Base-by-base conservation (phyloP, 169 alveolate species). In the Cryptosporidium parvum region DNA sequence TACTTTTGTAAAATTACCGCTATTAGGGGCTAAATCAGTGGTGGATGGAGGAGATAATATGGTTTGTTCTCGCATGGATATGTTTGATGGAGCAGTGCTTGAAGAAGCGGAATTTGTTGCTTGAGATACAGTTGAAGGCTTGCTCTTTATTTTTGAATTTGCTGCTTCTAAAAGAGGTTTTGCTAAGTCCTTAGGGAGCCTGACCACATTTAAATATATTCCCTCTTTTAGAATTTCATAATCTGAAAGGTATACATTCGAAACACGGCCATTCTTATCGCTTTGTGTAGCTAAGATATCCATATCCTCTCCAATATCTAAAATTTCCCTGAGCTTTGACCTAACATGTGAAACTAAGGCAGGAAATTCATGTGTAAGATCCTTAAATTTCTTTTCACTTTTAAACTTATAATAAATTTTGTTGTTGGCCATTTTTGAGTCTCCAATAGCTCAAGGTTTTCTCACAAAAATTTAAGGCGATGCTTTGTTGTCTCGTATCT, bases 271-370 rank as follows among this genome's bases (percentile, higher is more conserved):
- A 1, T 80, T 80, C 37, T 59, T 62, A n/a, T 80, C 65, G 26
- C 89, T 80, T 14, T 68, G 80, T 0, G 89, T 42, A 61, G 62
- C 44, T 8, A 80, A 33, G 37, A 80, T 80, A 18, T 80, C 89
- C 89, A 80, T 80, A 31, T 80, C 89, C 29, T 80, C 89, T 10
- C 89, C 89, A n/a, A 80, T 65, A 37, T 80, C 80, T 21, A 80
- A 61, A 33, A 80, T 80, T 37, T 44, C 89, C 18, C 75, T 69
- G 52, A 80, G 89, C 23, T 80, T 80, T 18, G 67, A 23, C 67
- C 89, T 80, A 16, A 80, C n/a, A 44, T 80, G 89, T 12, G 89
- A 80, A 33, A 80, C 80, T 44, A 80, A 56, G 6, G 89, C 75
- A 1, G 89, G 89, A 18, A 80, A 62, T 4, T 80, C 89, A 59